Conservation (phyloP, 2,329 filamentous ascomycete genomes). For the Coniochaeta hoffmannii region DNA sequence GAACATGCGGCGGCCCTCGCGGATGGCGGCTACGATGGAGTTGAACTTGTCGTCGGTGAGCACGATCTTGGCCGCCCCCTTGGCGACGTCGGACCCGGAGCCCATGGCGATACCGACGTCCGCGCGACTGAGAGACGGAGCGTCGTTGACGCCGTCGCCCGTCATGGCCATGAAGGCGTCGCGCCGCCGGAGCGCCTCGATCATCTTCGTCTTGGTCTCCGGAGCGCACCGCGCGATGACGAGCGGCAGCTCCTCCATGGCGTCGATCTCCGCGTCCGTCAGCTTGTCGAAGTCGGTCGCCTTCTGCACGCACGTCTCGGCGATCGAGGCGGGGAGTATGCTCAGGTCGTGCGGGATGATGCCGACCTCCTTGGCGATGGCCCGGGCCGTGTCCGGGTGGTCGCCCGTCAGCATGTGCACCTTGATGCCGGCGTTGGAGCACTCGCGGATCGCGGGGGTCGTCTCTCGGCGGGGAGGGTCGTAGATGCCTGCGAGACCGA, state of each 20-base stretch:
- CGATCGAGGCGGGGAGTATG: slow-evolving; percentile 52
- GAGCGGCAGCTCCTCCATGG: slow-evolving; percentile 65
- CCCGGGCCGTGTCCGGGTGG: slow-evolving; percentile 69
- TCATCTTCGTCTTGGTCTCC: slow-evolving; percentile 85
- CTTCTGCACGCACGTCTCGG: slow-evolving; percentile 64
- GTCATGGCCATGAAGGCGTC: slow-evolving; percentile 78
- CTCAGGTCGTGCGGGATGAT: slow-evolving; percentile 62
- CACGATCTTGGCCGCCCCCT: slow-evolving; percentile 75
- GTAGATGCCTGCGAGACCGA: slow-evolving; percentile 80
- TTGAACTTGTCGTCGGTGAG: slow-evolving; percentile 86
- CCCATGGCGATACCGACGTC: slow-evolving; percentile 91
- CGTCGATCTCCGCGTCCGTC: slow-evolving; percentile 67
- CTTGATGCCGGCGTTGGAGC: slow-evolving; percentile 64
- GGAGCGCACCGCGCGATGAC: slow-evolving; percentile 82
- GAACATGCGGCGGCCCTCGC: slow-evolving; percentile 77
- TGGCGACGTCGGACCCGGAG: slow-evolving; percentile 79
- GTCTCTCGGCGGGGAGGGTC: slow-evolving; percentile 81
- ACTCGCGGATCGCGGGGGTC: slow-evolving; percentile 61
- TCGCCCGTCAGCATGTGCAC: slow-evolving; percentile 85
- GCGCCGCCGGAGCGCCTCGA: slow-evolving; percentile 75
- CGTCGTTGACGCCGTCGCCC: slow-evolving; percentile 82
- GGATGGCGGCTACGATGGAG: slow-evolving; percentile 74
- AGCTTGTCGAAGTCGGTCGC: slow-evolving; percentile 74
- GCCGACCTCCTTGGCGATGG: slow-evolving; percentile 71
- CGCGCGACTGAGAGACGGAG: slow-evolving; percentile 69